Conservation (phyloP, 371 early-diverging fungal species). For the Apophysomyces variabilis region DNA sequence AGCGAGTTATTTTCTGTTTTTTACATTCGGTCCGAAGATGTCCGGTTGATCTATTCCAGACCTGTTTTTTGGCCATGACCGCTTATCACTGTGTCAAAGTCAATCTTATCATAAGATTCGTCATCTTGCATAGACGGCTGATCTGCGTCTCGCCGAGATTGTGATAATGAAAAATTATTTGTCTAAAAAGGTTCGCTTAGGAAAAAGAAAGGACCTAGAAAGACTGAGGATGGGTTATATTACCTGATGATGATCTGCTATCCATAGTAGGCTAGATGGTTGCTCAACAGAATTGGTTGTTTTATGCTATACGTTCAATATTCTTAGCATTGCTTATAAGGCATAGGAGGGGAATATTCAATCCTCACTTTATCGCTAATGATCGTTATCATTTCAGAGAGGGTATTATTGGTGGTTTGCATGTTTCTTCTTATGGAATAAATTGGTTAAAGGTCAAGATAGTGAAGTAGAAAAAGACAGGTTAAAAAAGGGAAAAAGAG, state of each 20-base stretch:
- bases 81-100: constrained; percentile 3
- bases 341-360: no score
- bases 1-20: constrained; percentile 1
- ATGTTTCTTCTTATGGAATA: neutral
- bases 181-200: neutral
- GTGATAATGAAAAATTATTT: neutral
- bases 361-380: neutral
- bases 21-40: constrained; percentile 5
- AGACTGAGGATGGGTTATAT: no score
- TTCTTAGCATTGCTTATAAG: neutral
- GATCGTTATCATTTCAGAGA: neutral
- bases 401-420: no score
- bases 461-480: neutral
- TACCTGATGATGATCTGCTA: neutral
- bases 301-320: neutral
- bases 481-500: neutral
- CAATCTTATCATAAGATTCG: constrained; percentile 1
- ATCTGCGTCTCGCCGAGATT: no score
- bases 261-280: neutral
- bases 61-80: neutral
- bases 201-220: neutral
- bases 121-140: neutral
- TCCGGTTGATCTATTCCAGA: neutral
- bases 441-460: no score
- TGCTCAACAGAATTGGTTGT: neutral